phyloP scores from a whole-genome alignment of 345 rosid genomes.

The Alliaria petiolata region DNA sequence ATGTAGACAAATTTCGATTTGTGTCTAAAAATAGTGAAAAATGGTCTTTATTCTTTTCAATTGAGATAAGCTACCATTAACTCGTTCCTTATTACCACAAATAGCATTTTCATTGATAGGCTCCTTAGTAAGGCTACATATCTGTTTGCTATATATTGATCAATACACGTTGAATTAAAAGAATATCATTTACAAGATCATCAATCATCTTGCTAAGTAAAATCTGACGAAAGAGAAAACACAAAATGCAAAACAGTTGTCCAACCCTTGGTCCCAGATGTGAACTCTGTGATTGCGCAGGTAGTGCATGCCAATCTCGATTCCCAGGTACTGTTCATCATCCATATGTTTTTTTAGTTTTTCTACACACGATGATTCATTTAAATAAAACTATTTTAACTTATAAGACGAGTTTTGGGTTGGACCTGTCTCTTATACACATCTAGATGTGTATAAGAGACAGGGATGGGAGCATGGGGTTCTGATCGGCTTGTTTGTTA shows the following conservation, averaged over 20 bases:
- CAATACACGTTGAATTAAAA: background rate
- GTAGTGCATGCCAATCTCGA: slow-evolving; percentile 11
- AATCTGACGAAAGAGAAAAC: background rate
- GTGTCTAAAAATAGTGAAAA: background rate
- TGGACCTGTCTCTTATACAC: too few relatives aligned
- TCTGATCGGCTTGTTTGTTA: too few relatives aligned
- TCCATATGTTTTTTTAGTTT: too few relatives aligned
- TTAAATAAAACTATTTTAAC: too few relatives aligned
- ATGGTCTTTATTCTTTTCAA: background rate
- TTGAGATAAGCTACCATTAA: background rate
- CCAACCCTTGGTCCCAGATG: background rate
- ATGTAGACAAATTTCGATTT: too few relatives aligned
- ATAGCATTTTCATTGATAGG: background rate
- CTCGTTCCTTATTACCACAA: background rate
- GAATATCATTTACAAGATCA: background rate
- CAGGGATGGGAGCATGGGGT: too few relatives aligned
- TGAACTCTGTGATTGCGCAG: background rate
- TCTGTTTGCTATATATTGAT: background rate
- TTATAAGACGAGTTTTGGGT: too few relatives aligned
- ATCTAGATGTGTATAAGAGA: too few relatives aligned
- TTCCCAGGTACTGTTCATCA: slow-evolving; percentile 15
- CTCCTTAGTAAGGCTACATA: background rate
- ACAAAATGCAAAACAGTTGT: slow-evolving; percentile 3
- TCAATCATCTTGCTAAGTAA: background rate
- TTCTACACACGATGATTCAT: too few relatives aligned